phyloP scores from a whole-genome alignment of 768 basidiomycete genomes.

The Pholiota microspora region DNA sequence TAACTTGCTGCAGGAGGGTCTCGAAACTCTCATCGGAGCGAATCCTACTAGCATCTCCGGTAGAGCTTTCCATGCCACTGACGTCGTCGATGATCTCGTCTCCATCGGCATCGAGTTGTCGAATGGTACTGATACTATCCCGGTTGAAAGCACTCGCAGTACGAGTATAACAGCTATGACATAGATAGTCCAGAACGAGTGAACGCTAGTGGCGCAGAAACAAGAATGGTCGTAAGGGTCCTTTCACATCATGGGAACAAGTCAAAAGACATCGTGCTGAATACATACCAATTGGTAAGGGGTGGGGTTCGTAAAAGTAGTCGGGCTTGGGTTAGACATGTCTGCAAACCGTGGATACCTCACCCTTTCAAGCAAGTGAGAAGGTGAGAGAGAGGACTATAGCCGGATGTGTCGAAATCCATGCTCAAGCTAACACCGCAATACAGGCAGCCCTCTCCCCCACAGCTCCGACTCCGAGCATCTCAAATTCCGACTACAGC shows the following conservation, averaged over 20 bases:
- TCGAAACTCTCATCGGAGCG: slow-evolving; percentile 21
- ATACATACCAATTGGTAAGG: slow-evolving; percentile 44
- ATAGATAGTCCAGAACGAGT: slow-evolving; percentile 75
- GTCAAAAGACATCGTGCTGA: neutral
- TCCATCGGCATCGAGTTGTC: slow-evolving; percentile 67
- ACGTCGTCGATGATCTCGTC: slow-evolving; percentile 49
- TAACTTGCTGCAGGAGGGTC: slow-evolving; percentile 41
- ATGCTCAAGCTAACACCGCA: slow-evolving; percentile 13
- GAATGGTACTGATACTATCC: slow-evolving; percentile 57
- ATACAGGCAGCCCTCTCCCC: neutral
- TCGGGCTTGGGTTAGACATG: slow-evolving; percentile 15
- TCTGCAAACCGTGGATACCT: neutral
- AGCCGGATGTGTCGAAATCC: slow-evolving; percentile 7
- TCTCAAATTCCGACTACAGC: slow-evolving; percentile 1
- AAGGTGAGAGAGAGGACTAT: neutral
- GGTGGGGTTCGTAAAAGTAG: slow-evolving; percentile 29
- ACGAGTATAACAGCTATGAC: slow-evolving; percentile 67
- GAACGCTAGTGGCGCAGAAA: slow-evolving; percentile 43
- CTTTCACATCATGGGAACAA: slow-evolving; percentile 2
- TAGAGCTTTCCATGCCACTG: slow-evolving; percentile 13
- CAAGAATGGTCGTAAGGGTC: slow-evolving; percentile 1
- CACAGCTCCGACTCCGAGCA: too few species aligned
- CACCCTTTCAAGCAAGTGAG: slow-evolving; percentile 5
- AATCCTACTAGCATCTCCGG: slow-evolving; percentile 3
- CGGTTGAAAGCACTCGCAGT: slow-evolving; percentile 68